A percentile compares a stretch with the other conserved stretches of the same genome.
Evolutionary conservation across 306 rosid species (phyloP).

Genomic region (Clitoria ternatea): DNA sequence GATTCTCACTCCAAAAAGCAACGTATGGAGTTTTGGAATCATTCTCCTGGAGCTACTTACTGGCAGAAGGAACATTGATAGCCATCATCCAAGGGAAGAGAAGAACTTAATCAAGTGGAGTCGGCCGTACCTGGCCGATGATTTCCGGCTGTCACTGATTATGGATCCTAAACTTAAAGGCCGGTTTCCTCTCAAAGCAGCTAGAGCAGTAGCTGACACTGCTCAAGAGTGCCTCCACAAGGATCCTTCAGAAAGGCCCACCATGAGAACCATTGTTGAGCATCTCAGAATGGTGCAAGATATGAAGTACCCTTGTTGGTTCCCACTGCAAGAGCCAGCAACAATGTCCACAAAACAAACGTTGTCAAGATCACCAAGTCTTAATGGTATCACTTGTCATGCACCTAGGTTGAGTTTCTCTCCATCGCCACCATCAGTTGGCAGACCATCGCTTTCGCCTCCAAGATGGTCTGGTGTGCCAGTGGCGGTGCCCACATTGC

Average conservation of each 20-base stretch:
- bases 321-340: constrained; percentile 71
- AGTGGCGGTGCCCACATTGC: constrained; percentile 28
- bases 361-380: constrained; percentile 58
- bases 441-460: constrained; percentile 45
- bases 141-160: constrained; percentile 55
- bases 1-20: constrained; percentile 86
- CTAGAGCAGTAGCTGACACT: constrained; percentile 62
- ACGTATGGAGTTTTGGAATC: constrained; percentile 84
- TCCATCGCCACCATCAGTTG: constrained; percentile 46
- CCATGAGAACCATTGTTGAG: constrained; percentile 71
- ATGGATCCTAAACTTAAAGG: constrained; percentile 80
- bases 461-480: constrained; percentile 37
- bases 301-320: constrained; percentile 51
- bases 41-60: constrained; percentile 86
- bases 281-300: constrained; percentile 61
- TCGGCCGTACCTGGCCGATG: constrained; percentile 66
- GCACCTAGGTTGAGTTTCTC: constrained; percentile 53
- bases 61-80: constrained; percentile 69
- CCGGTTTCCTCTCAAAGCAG: constrained; percentile 67
- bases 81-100: constrained; percentile 62
- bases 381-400: constrained; percentile 47
- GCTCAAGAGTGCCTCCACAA: constrained; percentile 75
- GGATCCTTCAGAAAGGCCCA: constrained; percentile 88
- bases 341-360: constrained; percentile 38
- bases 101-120: constrained; percentile 83